Evolutionary conservation across 1,284 basidiomycete species (phyloP).

Genomic region (Chalciporus sp.): DNA sequence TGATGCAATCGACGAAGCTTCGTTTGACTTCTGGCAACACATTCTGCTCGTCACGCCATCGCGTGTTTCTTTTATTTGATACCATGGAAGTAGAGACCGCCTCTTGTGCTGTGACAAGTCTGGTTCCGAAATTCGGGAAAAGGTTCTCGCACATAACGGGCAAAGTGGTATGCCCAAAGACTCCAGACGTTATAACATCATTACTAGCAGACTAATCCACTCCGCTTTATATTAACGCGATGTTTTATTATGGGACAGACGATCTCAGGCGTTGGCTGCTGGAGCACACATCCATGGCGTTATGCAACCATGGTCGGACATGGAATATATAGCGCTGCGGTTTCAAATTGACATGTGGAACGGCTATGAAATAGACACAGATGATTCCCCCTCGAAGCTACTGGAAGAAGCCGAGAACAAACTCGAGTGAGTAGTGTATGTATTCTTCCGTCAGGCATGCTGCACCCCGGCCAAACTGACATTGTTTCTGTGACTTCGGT

Average conservation of each 20-base stretch:
- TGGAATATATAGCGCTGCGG: constrained; percentile 39
- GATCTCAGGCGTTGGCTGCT: background rate
- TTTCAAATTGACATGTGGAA: constrained; percentile 39
- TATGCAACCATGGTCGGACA: constrained; percentile 42
- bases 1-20: background rate
- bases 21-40: constrained; percentile 10
- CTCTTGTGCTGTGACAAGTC: too few relatives aligned
- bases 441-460: background rate
- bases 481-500: constrained; percentile 13
- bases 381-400: constrained; percentile 6
- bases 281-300: constrained; percentile 19
- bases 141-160: constrained; percentile 20
- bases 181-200: background rate
- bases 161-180: constrained; percentile 16
- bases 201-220: constrained; percentile 14
- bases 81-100: background rate
- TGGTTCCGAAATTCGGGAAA: background rate
- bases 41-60: background rate
- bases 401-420: constrained; percentile 15
- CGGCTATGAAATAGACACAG: constrained; percentile 28
- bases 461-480: constrained; percentile 6
- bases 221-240: constrained; percentile 15
- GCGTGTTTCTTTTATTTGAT: background rate
- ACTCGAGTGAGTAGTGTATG: constrained; percentile 12
- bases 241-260: background rate